phyloP scores from a whole-genome alignment of 2,329 filamentous ascomycete species.

The Trichoderma arundinaceum region DNA sequence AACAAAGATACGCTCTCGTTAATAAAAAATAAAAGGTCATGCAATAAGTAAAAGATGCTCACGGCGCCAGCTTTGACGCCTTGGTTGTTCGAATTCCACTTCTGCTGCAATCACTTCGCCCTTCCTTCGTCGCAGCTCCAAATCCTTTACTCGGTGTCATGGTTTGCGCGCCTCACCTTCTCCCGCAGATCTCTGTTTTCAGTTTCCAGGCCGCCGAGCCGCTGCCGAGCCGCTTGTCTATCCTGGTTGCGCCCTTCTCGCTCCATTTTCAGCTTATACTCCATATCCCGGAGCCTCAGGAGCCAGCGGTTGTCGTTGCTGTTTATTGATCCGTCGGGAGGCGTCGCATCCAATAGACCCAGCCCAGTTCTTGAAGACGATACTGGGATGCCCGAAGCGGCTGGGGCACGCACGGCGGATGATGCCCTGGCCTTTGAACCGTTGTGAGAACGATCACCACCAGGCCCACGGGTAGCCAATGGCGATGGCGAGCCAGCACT shows the following conservation, averaged over 20 bases:
- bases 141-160: conserved; percentile 38
- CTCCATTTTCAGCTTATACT: conserved; percentile 87
- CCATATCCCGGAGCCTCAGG: conserved; percentile 82
- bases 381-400: conserved; percentile 38
- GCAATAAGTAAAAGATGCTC: not conserved
- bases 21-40: conserved; percentile 15
- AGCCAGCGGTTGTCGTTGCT: conserved; percentile 77
- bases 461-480: conserved; percentile 57
- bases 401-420: conserved; percentile 43
- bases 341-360: conserved; percentile 27
- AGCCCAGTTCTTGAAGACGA: conserved; percentile 32
- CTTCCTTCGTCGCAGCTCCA: not conserved
- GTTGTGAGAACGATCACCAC: conserved; percentile 52
- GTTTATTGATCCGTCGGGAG: conserved; percentile 21
- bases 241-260: conserved; percentile 85
- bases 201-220: conserved; percentile 75
- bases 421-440: conserved; percentile 39
- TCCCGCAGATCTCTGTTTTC: conserved; percentile 74
- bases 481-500: conserved; percentile 58
- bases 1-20: conserved; percentile 31
- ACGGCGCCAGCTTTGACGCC: not conserved
- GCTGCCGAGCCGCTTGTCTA: conserved; percentile 78
- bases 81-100: not conserved
- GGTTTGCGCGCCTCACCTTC: conserved; percentile 56
- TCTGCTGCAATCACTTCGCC: not conserved